phyloP scores from a whole-genome alignment of 2,329 filamentous ascomycete species.

The Fusarium equiseti region DNA sequence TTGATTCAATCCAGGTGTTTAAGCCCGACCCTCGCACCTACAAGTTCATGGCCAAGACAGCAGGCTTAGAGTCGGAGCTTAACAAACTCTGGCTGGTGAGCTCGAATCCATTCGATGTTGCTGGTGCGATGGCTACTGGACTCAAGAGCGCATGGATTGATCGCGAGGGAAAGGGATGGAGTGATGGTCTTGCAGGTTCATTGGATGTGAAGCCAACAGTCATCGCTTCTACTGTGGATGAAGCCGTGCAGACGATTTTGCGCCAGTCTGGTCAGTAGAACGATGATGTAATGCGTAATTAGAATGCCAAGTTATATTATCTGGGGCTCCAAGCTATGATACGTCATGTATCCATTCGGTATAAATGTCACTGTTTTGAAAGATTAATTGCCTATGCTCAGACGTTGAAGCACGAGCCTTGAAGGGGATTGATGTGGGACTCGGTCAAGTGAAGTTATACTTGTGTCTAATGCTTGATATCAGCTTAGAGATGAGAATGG shows the following conservation, averaged over 20 bases:
- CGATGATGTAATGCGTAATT: conserved; percentile 3
- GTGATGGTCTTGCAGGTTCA: conserved; percentile 68
- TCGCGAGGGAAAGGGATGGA: conserved; percentile 71
- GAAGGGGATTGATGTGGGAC: background rate
- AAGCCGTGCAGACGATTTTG: conserved; percentile 61
- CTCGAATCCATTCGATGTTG: conserved; percentile 79
- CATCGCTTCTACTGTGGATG: conserved; percentile 67
- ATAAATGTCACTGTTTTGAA: background rate
- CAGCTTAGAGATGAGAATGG: background rate
- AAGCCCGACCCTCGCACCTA: conserved; percentile 76
- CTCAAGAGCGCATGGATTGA: conserved; percentile 77
- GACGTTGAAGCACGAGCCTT: background rate
- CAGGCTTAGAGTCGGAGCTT: conserved; percentile 60
- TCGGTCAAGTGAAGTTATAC: background rate
- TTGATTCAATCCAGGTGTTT: conserved; percentile 70
- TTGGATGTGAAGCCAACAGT: conserved; percentile 62
- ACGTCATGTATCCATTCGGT: background rate
- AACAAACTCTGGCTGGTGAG: conserved; percentile 75
- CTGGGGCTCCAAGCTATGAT: background rate
- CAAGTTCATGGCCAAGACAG: conserved; percentile 64
- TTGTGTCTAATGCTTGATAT: background rate
- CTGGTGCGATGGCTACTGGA: conserved; percentile 71
- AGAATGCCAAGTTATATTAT: conserved; percentile 1
- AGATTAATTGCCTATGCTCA: background rate
- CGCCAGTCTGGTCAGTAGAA: conserved; percentile 8